phyloP scores from a whole-genome alignment of 352 stramenopile species.

The Phytophthora citrophthora region DNA sequence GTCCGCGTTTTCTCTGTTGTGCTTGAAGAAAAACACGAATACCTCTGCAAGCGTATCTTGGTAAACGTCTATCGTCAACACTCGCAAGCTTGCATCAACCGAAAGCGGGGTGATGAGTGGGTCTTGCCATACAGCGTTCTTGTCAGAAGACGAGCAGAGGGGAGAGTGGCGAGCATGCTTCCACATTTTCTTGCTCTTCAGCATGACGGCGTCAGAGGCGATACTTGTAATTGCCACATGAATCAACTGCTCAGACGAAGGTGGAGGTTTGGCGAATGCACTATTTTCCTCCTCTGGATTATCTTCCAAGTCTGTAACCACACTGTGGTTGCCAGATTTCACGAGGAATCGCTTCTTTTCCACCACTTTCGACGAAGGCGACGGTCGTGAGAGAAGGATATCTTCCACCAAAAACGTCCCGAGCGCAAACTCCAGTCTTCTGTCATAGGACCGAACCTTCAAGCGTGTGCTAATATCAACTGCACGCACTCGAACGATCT shows the following conservation, averaged over 20 bases:
- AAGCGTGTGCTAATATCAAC: constrained; percentile 70
- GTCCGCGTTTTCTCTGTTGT: constrained; percentile 32
- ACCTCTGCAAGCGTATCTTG: constrained; percentile 79
- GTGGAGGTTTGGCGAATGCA: constrained; percentile 16
- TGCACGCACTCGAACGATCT: constrained; percentile 62
- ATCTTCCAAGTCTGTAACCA: constrained; percentile 28
- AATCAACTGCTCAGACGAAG: constrained; percentile 62
- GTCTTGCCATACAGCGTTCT: constrained; percentile 78
- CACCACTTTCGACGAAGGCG: constrained; percentile 27
- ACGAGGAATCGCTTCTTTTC: constrained; percentile 65
- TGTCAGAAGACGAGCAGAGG: constrained; percentile 34
- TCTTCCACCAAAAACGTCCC: constrained; percentile 82
- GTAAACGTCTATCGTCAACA: constrained; percentile 77
- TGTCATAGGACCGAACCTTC: constrained; percentile 72
- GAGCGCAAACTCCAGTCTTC: constrained; percentile 70
- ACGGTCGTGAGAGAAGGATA: constrained; percentile 45
- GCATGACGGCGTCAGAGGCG: constrained; percentile 60
- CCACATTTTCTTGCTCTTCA: constrained; percentile 63
- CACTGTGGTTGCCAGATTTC: constrained; percentile 60
- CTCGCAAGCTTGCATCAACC: constrained; percentile 71
- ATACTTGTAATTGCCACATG: constrained; percentile 79
- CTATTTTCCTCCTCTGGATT: constrained; percentile 10
- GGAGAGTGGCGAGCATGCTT: constrained; percentile 46
- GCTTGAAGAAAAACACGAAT: constrained; percentile 81
- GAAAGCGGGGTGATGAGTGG: constrained; percentile 71